Conservation (phyloP, 805 yeast species). For the Lachancea sp. region DNA sequence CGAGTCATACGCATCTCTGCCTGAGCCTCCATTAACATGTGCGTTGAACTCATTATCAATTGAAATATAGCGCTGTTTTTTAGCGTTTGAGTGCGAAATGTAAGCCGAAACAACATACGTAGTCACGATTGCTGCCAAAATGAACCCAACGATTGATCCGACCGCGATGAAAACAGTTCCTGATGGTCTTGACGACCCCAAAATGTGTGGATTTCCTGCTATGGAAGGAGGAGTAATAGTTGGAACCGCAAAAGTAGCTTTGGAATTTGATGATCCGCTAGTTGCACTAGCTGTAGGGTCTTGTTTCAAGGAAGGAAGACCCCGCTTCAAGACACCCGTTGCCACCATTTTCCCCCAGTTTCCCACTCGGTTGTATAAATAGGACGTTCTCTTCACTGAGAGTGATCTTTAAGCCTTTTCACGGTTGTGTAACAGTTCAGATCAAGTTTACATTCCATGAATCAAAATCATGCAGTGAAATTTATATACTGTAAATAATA, state of each 20-base stretch:
- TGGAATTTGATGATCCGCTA: neutral
- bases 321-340: neutral
- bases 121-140: conserved; percentile 43
- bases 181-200: conserved; percentile 52
- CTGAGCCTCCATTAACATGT: neutral
- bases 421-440: neutral
- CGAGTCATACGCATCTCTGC: neutral
- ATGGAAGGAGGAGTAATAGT: conserved; percentile 48
- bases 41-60: conserved; percentile 11
- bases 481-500: neutral
- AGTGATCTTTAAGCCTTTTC: too few relatives aligned
- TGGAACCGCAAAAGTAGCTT: conserved; percentile 21
- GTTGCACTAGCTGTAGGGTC: neutral
- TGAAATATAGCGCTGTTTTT: conserved; percentile 29
- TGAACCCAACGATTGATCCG: conserved; percentile 60
- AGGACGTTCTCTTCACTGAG: neutral
- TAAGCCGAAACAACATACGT: conserved; percentile 48
- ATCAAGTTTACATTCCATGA: neutral
- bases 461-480: too few relatives aligned
- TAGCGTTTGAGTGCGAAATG: conserved; percentile 47
- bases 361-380: neutral
- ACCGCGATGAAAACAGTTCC: conserved; percentile 84
- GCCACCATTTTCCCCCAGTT: neutral
- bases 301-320: neutral
- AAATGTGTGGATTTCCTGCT: conserved; percentile 59